Evolutionary conservation across 768 basidiomycete genomes (phyloP), one percentile per base, ranked within the genome.

Genomic region (Suillus spraguei): DNA sequence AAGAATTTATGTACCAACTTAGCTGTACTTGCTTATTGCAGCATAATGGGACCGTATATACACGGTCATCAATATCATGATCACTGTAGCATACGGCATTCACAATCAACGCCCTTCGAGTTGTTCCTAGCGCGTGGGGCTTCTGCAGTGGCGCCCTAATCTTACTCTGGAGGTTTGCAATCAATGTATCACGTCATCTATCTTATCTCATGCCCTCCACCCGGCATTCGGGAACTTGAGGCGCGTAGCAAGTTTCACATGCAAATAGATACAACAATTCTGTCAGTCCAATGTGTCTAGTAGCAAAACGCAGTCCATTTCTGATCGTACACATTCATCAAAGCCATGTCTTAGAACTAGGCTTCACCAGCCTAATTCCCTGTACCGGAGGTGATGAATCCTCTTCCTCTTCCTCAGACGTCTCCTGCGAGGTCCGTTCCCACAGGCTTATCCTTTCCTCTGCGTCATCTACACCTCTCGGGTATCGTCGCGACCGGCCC

Each of bases 401-500:
- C 2, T 44, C 46, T 1, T 20, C 33, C n/a, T 54, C 63, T 28
- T 60, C 66, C 5, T 66, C 72, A 3, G 38, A 38, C 16, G 28
- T 35, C 13, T 77, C 74, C 3, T 71, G 72, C 1, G 70, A 70
- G 32, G 24, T 20, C 13, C 70, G 73, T 35, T 74, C 72, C 83
- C 83, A 86, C 61, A 90, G 67, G 56, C 86, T 81, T 59, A 83
- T 71, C 61, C 85, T 86, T 75, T 90, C 89, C 62, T 89, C 89
- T 56, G 72, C 71, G 60, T 90, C 89, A 67, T 86, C 85, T 4
- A 81, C 79, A 0, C 79, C 81, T 32, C 68, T 73, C n/a, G 78
- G 79, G 46, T 79, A 79, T 38, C 80, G 82, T 60, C 78, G 80
- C 5, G 83, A 83, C 63, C 87, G 86, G 49, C 76, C 77, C 70